A percentile compares a stretch with the other conserved stretches of the same genome.
Conservation (phyloP, 2,329 filamentous ascomycete genomes). For the Fusarium sp. region DNA sequence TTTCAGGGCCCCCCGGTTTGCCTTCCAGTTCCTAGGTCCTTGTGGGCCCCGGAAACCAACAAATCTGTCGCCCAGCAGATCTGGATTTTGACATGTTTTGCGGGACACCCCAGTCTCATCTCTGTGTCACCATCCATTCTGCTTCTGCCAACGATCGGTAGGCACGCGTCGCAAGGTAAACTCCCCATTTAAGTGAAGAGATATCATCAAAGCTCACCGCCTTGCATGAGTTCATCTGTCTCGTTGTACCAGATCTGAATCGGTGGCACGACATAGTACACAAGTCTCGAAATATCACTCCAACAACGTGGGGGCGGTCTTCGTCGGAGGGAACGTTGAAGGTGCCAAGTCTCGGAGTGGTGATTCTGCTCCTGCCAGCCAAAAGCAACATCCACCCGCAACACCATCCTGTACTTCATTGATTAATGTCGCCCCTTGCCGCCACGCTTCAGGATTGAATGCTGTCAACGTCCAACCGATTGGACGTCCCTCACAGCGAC, state of each 20-base stretch:
- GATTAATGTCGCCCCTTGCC: constrained; percentile 38
- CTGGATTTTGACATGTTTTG: constrained; percentile 50
- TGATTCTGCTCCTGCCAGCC: constrained; percentile 34
- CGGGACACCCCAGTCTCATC: constrained; percentile 49
- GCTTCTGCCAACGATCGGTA: constrained; percentile 41
- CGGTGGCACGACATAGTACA: constrained; percentile 4
- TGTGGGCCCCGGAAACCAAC: constrained; percentile 36
- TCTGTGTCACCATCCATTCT: constrained; percentile 48
- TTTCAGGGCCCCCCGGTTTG: constrained; percentile 41
- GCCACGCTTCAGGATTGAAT: constrained; percentile 39
- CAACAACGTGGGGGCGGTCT: constrained; percentile 35
- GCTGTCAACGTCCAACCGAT: constrained; percentile 43
- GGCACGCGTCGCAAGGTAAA: constrained; percentile 29
- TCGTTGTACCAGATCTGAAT: constrained; percentile 35
- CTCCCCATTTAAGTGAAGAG: constrained; percentile 20
- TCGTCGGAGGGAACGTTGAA: constrained; percentile 14
- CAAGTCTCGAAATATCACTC: constrained; percentile 19
- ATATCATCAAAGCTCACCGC: constrained; percentile 31
- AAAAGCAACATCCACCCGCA: constrained; percentile 41
- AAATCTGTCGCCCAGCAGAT: constrained; percentile 47
- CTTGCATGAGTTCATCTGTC: constrained; percentile 35
- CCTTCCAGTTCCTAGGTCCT: constrained; percentile 34
- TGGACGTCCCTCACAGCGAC: constrained; percentile 39
- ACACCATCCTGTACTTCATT: constrained; percentile 22
- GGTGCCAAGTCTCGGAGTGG: constrained; percentile 36